phyloP scores from a whole-genome alignment of 192 early-diverging fungal species.

The Coemansia sp. region DNA sequence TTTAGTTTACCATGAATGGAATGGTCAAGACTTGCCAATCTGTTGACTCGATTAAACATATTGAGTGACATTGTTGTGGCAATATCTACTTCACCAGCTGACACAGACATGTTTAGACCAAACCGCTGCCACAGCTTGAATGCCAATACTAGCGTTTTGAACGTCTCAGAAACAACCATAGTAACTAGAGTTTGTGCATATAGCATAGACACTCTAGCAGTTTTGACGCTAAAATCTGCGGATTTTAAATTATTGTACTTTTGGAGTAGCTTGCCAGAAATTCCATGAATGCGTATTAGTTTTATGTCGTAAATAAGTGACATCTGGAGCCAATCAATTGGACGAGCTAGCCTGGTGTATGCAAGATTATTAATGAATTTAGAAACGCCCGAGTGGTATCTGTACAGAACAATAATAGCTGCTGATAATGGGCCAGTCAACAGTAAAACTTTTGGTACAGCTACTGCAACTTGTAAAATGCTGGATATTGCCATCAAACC shows the following conservation, averaged over 20 bases:
- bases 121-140: slow-evolving; percentile 8
- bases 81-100: slow-evolving; percentile 15
- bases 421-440: neutral
- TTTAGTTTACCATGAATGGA: slow-evolving; percentile 1
- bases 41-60: neutral
- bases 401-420: neutral
- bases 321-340: neutral
- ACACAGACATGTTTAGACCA: neutral
- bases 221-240: neutral
- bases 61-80: neutral
- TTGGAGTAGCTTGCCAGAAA: neutral
- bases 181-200: neutral
- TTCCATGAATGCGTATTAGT: neutral
- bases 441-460: neutral
- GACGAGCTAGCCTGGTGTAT: neutral
- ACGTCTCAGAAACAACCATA: neutral
- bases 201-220: neutral
- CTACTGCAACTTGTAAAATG: neutral
- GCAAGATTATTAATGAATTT: neutral
- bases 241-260: neutral
- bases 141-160: slow-evolving; percentile 2
- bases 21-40: neutral
- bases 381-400: neutral
- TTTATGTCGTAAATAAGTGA: neutral
- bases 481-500: neutral